Conservation (phyloP, 2,329 filamentous ascomycete species). For the Aspergillus oerlinghausenensis region DNA sequence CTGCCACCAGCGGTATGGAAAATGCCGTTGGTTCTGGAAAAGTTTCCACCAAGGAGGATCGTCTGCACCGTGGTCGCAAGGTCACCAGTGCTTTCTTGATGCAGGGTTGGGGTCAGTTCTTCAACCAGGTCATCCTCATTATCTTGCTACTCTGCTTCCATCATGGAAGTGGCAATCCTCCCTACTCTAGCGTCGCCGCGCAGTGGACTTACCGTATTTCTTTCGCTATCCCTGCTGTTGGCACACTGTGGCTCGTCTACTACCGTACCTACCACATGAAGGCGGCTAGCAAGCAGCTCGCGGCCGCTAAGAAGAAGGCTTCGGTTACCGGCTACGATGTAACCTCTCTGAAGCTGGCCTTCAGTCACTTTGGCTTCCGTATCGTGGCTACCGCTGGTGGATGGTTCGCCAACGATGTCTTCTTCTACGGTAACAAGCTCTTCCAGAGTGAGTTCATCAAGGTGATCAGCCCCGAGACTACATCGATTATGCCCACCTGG, state of each 20-base stretch:
- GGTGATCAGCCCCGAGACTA: conserved; percentile 65
- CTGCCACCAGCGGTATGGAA: conserved; percentile 91
- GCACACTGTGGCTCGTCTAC: conserved; percentile 92
- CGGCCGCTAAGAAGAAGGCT: conserved; percentile 75
- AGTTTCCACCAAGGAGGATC: conserved; percentile 85
- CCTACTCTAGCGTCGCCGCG: conserved; percentile 70
- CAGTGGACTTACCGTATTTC: conserved; percentile 92
- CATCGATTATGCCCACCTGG: conserved; percentile 80
- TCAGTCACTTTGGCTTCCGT: conserved; percentile 79
- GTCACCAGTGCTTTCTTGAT: conserved; percentile 95
- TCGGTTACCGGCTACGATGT: conserved; percentile 90
- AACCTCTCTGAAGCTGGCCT: conserved; percentile 72
- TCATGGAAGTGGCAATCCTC: conserved; percentile 67
- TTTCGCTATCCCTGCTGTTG: conserved; percentile 84
- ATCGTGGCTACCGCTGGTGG: conserved; percentile 78
- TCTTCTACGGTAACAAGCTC: conserved; percentile 99
- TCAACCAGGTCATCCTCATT: conserved; percentile 89
- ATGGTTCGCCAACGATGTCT: conserved; percentile 97
- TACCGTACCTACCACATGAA: conserved; percentile 95
- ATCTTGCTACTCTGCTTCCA: conserved; percentile 84
- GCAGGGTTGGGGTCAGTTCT: conserved; percentile 96
- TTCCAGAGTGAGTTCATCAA: conserved; percentile 89
- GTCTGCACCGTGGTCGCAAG: conserved; percentile 90
- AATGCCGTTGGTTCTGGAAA: conserved; percentile 80
- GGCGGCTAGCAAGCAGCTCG: conserved; percentile 76